Base-by-base conservation (phyloP, 805 yeast genomes). In the Wickerhamomyces ciferrii region DNA sequence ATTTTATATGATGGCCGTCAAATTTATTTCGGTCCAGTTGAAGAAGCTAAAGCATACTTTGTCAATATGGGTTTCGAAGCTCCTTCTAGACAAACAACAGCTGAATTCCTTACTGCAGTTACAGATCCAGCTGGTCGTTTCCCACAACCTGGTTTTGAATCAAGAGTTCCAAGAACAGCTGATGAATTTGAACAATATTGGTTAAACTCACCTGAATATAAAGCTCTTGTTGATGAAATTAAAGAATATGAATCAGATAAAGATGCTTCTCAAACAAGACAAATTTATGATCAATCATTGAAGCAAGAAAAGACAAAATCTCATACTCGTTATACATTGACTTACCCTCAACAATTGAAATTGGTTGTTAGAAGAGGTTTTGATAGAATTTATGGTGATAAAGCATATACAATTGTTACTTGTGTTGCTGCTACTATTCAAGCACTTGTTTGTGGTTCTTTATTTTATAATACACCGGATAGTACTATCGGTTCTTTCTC, bases 71-170 rank as follows among this genome's bases (percentile, higher is more conserved):
- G 91, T 19, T 84, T 70, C 54, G 62, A 68, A 35, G 79, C 83
- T 51, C 86, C 84, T 20, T 68, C 76, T 8, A 72, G 89, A 55
- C 87, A 81, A 66, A 74, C 85, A 3, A 79, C 87, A 15, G 84
- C 88, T 14, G 89, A 84, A 58, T 84, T 82, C 59, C 65, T 83
- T 55, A 83, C 88, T 2, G 79, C 87, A 2, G 71, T 83, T 13
- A 81, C 90, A 10, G 84, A 81, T 60, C 87, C 88, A 9, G 66
- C 67, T 6, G 89, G 83, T 43, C 72, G 90, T 59, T 64, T 54
- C 48, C 59, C 76, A 2, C 64, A 65, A 44, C 58, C 65, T 23
- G 87, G 85, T 2, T 69, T 50, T 54, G 82, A 75, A 48, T 54
- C 66, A 37, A 60, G 59, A 46, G 82, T 83, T 20, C 94, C 94